phyloP scores from a whole-genome alignment of 164 flowering plant genomes.

The Vitis vinifera region ASM3070453v1 NC_081810.1:18518001-18518500 shows the following conservation, averaged over 20 bases:
- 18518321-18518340: not conserved
- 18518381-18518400: slow-evolving; percentile 48
- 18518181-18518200: slow-evolving; percentile 38
- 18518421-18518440: slow-evolving; percentile 55
- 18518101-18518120: slow-evolving; percentile 60
- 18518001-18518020: not conserved
- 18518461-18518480: slow-evolving; percentile 36
- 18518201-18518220: slow-evolving; percentile 46
- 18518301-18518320: not conserved
- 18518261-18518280: slow-evolving; percentile 22
- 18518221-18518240: slow-evolving; percentile 38
- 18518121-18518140: slow-evolving; percentile 42
- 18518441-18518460: slow-evolving; percentile 50
- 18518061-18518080: slow-evolving; percentile 4
- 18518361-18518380: not conserved
- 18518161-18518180: slow-evolving; percentile 38
- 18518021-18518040: not conserved
- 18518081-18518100: slow-evolving; percentile 52
- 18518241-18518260: slow-evolving; percentile 45
- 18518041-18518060: not conserved
- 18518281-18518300: not conserved
- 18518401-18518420: slow-evolving; percentile 39
- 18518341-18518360: too few species aligned
- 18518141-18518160: slow-evolving; percentile 36
- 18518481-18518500: not conserved